Base-by-base conservation (phyloP, 768 basidiomycete genomes). In the Podaxis sp. region DNA sequence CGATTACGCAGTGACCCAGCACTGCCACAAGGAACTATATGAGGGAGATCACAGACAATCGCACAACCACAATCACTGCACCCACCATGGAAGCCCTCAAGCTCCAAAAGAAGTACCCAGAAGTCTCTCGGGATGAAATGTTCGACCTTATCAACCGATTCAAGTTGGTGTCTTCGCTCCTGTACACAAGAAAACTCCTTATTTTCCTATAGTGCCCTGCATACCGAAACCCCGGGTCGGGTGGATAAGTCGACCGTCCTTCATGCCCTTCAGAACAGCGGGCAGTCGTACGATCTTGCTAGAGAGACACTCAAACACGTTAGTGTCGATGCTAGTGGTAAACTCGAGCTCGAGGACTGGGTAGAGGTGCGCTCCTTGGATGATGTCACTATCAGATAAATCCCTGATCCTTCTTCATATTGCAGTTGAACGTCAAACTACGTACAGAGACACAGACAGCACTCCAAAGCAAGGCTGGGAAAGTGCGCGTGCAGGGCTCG, bases 291-390 rank as follows among this genome's bases (percentile, higher is more conserved):
- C 69, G 95, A 98, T 76, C 78, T 87, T 64, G 94, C 88, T 3
- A 78, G 91, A 66, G 91, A 93, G 73, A 92, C 95, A 0, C 79
- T 99, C 72, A 99, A 99, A 76, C 83, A 88, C 66, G 95, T 98
- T 69, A 90, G 88, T 61, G 87, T 98, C 53, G 96, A 98, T 72
- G 89, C 96, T 4, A 93, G 90, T 72, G 96, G 97, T 48, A 93
- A 94, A 73, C 88, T 99, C 61, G 97, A 98, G 73, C 77, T 98
- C 61, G 97, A 98, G 66, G 97, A 98, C 70, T 99, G 93, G 89
- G 95, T 98, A 48, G 96, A 98, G 84, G 91, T 95, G 64, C 62
- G 84, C 60, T n/a, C 37, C 52, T 23, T 42, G 21, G 37, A 44
- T 64, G 57, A 44, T 65, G 58, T 66, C 61, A 59, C 63, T 65